Evolutionary conservation across 1,139 yeast genomes (phyloP), one percentile per base, ranked within the genome.

Genomic region (Blastobotrys serpentis): DNA sequence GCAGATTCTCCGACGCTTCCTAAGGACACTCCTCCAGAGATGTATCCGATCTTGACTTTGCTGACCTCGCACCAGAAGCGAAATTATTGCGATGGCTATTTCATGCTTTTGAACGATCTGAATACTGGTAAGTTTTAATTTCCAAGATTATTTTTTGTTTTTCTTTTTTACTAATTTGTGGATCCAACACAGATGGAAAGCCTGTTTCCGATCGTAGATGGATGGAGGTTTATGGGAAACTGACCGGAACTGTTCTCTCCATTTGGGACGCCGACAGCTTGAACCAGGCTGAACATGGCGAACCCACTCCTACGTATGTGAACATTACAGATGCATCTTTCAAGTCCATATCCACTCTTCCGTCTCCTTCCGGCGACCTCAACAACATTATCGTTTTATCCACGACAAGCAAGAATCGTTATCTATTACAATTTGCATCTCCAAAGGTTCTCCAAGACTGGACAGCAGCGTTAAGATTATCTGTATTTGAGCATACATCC

Each of bases 251-350:
- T 52, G 96, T 89, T 60, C 71, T 92, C 52, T 95, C 97, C 0
- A 79, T 87, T 56, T 90, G 97, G 97, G 90, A 88, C 66, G 95
- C 96, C 1, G 83, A 82, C 39, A 78, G 78, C 53, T 71, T 89
- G 53, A 86, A 86, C 23, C 76, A 73, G 50, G 77, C 72, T 60
- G 72, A 73, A 53, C 61, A 57, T 41, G 49, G 51, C 34, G 68
- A 64, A 43, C 64, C 70, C 36, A 79, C 74, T 1, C 97, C 98
- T n/a, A 80, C 82, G 47, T 92, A 90, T 67, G 78, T 92, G 62
- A 92, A 92, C 67, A 84, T 92, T 60, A 82, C 96, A 2, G 98
- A 92, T 65, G 84, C 97, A 1, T 82, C 85, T n/a, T 82, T 87
- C 67, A 86, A 84, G 64, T 82, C 95, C 19, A 78, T 85, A 65